Conservation (phyloP, 2,329 filamentous ascomycete genomes). For the Cladosporium sp. region DNA sequence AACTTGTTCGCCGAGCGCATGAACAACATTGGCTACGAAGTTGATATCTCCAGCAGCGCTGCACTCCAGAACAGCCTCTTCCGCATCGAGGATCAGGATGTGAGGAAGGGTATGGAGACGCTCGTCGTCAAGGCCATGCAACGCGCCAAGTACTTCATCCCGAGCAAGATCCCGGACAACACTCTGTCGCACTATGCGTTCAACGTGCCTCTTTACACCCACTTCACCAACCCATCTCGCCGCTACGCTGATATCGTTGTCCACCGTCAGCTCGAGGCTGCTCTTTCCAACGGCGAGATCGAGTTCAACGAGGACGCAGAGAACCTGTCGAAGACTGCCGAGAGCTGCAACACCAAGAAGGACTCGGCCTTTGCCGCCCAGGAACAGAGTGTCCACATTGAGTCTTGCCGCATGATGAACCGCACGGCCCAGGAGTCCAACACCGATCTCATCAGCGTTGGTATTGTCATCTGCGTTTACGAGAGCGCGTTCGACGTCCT, state of each 20-base stretch:
- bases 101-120: constrained; percentile 98
- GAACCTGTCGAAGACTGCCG: constrained; percentile 81
- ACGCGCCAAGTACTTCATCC: constrained; percentile 90
- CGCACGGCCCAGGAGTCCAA: constrained; percentile 80
- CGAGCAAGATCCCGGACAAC: constrained; percentile 71
- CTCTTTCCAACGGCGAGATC: constrained; percentile 72
- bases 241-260: constrained; percentile 94
- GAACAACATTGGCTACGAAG: constrained; percentile 82
- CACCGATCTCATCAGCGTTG: constrained; percentile 89
- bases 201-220: constrained; percentile 90
- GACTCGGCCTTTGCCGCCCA: constrained; percentile 96
- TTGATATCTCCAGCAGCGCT: constrained; percentile 85
- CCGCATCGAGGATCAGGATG: constrained; percentile 79
- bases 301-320: constrained; percentile 90
- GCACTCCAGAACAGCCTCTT: constrained; percentile 92
- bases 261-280: constrained; percentile 86
- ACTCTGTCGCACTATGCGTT: constrained; percentile 84
- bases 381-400: constrained; percentile 98
- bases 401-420: constrained; percentile 94
- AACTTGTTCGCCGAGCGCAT: constrained; percentile 90
- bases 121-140: constrained; percentile 92
- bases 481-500: constrained; percentile 98
- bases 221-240: constrained; percentile 92
- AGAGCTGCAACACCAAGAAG: constrained; percentile 98
- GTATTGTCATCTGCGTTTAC: constrained; percentile 94